phyloP scores from a whole-genome alignment of 495 filamentous ascomycete species.

The Xeromyces bisporus region DNA sequence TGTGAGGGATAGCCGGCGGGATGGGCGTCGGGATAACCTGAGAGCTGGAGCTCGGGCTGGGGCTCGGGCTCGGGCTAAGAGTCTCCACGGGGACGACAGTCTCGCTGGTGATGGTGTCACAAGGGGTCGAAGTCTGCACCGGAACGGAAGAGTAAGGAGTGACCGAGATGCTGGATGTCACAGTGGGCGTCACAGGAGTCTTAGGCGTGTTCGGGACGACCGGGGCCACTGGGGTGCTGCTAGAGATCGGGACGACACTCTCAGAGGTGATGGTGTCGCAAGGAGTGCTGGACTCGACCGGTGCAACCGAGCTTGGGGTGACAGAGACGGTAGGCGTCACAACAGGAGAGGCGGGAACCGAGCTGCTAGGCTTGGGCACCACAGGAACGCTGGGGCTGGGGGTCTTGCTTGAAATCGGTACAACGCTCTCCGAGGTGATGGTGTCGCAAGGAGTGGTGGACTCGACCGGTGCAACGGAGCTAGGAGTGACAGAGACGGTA shows the following conservation, averaged over 20 bases:
- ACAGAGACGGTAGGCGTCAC: too few species aligned
- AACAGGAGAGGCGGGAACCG: background rate
- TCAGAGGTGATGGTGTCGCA: too few species aligned
- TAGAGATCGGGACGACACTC: too few species aligned
- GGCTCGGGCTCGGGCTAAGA: conserved; percentile 3
- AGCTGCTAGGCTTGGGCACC: background rate
- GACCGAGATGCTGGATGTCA: background rate
- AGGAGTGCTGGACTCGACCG: too few species aligned
- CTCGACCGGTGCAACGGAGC: too few species aligned
- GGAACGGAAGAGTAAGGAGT: background rate
- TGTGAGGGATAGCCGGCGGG: conserved; percentile 1
- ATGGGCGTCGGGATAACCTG: conserved; percentile 1
- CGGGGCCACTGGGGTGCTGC: too few species aligned
- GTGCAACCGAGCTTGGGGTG: too few species aligned
- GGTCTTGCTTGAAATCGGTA: too few species aligned
- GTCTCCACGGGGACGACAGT: background rate
- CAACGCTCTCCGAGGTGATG: too few species aligned
- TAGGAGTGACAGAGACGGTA: too few species aligned
- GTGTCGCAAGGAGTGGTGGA: too few species aligned
- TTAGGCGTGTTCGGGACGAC: conserved; percentile 5
- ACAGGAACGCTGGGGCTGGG: background rate
- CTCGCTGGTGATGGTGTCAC: background rate
- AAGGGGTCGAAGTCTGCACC: background rate
- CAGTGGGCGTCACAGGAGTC: background rate
- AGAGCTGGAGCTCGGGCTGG: conserved; percentile 3